Base-by-base conservation (phyloP, 192 early-diverging fungal species). In the Podila horticola region DNA sequence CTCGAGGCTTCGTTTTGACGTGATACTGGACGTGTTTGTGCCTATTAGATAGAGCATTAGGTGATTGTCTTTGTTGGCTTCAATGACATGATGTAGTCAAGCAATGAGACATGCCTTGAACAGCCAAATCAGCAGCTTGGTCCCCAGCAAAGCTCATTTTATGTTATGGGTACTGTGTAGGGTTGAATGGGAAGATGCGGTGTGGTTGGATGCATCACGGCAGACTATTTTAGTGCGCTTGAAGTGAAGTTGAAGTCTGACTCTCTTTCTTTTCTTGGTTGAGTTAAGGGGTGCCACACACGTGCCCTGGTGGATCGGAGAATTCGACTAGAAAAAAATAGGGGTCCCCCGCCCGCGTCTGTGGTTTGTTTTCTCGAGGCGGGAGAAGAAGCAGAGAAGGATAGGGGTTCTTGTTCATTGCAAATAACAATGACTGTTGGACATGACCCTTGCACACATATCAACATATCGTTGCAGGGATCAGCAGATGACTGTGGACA, bases 1-100 rank as follows among this genome's bases (percentile, higher is more conserved):
- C 33, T 81, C 77, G 6, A 81, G 62, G 59, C 77, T 81, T 33
- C 77, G 31, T 34, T 81, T 81, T 4, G 77, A 81, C 24, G 77
- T 81, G 55, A 81, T 81, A 31, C 77, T 81, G 11, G 77, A 81
- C 1, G 66, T 81, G 62, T 81, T 81, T 10, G 77, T 81, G 41
- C 77, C 77, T 81, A 66, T 26, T 15, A 19, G 41, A 3, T 1
- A 15, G 13, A 2, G 2, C 11, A 45, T 45, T 45, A 45, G 29
- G 15, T 1, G 30, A 38, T 13, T 5, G 26, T 61, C 26, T 34
- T 33, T 17, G 19, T 61, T 19, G 24, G 8, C 29, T 19, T 30
- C 2, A 1, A 33, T 34, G 30, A 1, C 26, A 31, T 61, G 17
- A 0, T 45, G 41, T 4, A 45, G 13, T 17, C 13, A 29, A 30